A percentile compares a stretch with the other conserved stretches of the same genome.
These are phyloP conservation scores for Exophiala sp. DNA, from an alignment of 2,329 filamentous ascomycete genomes.

Conservation along the genomic window DNA sequence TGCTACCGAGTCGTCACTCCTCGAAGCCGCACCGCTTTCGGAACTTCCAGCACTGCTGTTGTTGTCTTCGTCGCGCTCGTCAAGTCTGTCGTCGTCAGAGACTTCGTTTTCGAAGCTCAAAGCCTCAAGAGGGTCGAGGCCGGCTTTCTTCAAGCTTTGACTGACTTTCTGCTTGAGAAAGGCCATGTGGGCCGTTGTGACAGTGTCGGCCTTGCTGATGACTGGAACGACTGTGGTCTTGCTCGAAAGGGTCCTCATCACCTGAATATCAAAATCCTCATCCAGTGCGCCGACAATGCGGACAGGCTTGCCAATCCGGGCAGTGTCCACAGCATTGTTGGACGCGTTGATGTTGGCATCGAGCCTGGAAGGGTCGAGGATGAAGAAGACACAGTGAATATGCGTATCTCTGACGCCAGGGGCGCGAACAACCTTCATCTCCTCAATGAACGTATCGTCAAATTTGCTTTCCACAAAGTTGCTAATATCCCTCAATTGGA, in stretches of 20 bases:
- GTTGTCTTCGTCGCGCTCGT: constrained; percentile 46
- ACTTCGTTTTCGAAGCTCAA: constrained; percentile 80
- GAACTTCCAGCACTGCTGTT: constrained; percentile 33
- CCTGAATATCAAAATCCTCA: constrained; percentile 82
- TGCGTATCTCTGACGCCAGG: constrained; percentile 93
- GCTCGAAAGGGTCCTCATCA: constrained; percentile 77
- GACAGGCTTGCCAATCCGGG: constrained; percentile 39
- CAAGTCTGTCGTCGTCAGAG: constrained; percentile 55
- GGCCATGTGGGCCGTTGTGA: constrained; percentile 91
- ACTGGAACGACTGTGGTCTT: constrained; percentile 95
- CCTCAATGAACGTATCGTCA: constrained; percentile 92
- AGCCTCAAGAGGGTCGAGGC: constrained; percentile 80
- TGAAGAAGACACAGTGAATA: constrained; percentile 89
- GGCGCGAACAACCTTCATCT: constrained; percentile 93
- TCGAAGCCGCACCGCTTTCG: constrained; percentile 28
- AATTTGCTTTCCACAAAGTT: constrained; percentile 96
- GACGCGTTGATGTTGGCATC: constrained; percentile 69
- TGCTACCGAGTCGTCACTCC: constrained; percentile 26
- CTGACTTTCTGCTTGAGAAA: constrained; percentile 87
- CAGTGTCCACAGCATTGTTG: constrained; percentile 48
- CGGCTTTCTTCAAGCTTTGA: constrained; percentile 76
- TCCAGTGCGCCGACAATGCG: constrained; percentile 64
- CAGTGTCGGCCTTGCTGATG: constrained; percentile 92
- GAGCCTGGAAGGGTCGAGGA: constrained; percentile 80
- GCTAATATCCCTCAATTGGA: constrained; percentile 86